These are phyloP conservation scores for Citrus trifoliata DNA, from an alignment of 345 rosid genomes.

Conservation along the genomic window DNA sequence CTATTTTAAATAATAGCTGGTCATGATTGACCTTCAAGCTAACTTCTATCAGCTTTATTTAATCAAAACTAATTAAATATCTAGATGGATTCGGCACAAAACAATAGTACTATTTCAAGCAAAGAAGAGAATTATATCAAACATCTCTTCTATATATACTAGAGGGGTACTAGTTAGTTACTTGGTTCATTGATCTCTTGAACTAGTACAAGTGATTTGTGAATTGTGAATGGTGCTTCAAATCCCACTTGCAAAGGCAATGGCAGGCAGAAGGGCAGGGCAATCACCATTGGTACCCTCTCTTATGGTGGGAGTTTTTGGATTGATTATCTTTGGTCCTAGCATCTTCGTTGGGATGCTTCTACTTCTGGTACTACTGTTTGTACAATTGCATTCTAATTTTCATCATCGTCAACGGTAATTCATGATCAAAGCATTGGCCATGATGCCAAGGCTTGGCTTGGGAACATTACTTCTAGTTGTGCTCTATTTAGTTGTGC, in stretches of 20 bases:
- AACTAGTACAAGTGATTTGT: background rate
- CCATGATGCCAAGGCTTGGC: background rate
- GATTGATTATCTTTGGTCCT: background rate
- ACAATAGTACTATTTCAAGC: too few species aligned
- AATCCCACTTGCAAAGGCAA: background rate
- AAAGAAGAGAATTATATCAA: too few species aligned
- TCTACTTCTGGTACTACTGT: background rate
- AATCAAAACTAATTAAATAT: too few species aligned
- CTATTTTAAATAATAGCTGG: background rate
- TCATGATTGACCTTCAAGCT: background rate
- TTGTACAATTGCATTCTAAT: background rate
- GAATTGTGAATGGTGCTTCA: background rate
- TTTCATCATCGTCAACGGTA: background rate
- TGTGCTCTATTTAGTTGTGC: background rate
- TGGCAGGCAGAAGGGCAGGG: background rate
- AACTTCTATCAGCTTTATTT: too few species aligned
- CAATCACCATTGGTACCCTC: background rate
- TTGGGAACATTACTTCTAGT: background rate
- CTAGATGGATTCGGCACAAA: too few species aligned
- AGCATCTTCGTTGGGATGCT: background rate
- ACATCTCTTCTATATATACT: too few species aligned
- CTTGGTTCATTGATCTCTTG: background rate
- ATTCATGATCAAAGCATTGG: background rate
- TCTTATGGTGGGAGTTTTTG: background rate
- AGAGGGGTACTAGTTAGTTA: background rate